phyloP scores from a whole-genome alignment of 176 grass and related monocot species.

The Melocanna baccifera region DNA sequence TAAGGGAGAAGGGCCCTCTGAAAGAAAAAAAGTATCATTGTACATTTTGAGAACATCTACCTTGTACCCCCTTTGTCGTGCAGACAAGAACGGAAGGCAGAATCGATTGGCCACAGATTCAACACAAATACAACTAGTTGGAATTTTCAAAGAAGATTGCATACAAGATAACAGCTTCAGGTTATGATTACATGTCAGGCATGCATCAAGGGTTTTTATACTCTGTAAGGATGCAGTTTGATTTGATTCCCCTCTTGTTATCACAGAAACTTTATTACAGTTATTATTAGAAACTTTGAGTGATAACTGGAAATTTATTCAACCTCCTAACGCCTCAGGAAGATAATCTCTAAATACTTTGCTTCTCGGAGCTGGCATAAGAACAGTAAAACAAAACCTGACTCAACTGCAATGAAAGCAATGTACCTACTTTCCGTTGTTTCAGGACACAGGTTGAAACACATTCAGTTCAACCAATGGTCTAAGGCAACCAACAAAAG shows the following conservation, averaged over 20 bases:
- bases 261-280: neutral
- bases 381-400: neutral
- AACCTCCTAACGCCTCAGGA: neutral
- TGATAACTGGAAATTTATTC: neutral
- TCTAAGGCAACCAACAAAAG: neutral
- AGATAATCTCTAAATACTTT: neutral
- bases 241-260: neutral
- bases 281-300: neutral
- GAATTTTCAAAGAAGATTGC: neutral
- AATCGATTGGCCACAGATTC: neutral
- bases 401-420: neutral
- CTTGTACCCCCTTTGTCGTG: neutral
- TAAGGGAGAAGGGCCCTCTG: neutral
- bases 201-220: neutral
- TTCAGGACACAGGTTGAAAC: neutral
- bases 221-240: neutral
- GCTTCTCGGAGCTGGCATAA: neutral
- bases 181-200: neutral
- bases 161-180: neutral
- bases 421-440: conserved; percentile 13
- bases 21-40: neutral
- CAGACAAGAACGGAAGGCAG: neutral
- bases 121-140: neutral
- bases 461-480: neutral
- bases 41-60: conserved; percentile 5